Conservation (phyloP, 805 yeast species). For the Metschnikowia sp. region DNA sequence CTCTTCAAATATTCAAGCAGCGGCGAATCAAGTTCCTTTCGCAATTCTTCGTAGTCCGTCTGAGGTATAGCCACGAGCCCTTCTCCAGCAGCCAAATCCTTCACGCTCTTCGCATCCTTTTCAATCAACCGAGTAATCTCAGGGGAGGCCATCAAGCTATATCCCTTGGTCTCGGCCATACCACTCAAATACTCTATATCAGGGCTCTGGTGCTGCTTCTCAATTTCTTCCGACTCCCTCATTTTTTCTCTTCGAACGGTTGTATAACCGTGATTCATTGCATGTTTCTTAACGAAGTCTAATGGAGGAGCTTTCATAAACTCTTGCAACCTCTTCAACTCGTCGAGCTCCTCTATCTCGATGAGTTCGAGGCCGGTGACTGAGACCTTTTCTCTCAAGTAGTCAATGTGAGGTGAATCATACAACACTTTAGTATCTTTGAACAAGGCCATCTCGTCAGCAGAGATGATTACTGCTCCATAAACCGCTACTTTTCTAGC, state of each 20-base stretch:
- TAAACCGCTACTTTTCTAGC: background rate
- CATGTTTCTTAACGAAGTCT: slow-evolving; percentile 22
- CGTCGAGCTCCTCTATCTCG: slow-evolving; percentile 3
- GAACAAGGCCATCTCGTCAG: slow-evolving; percentile 1
- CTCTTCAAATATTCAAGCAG: slow-evolving; percentile 13
- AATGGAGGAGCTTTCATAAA: slow-evolving; percentile 12
- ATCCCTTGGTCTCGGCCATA: slow-evolving; percentile 3
- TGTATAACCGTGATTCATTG: slow-evolving; percentile 23
- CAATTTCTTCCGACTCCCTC: slow-evolving; percentile 1
- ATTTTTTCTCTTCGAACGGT: slow-evolving; percentile 14
- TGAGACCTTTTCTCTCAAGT: slow-evolving; percentile 9
- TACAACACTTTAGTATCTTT: background rate
- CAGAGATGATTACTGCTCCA: slow-evolving; percentile 2
- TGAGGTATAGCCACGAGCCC: slow-evolving; percentile 4
- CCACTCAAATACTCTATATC: slow-evolving; percentile 3
- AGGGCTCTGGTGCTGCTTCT: slow-evolving; percentile 5
- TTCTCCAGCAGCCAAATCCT: slow-evolving; percentile 10
- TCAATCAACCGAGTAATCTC: slow-evolving; percentile 1
- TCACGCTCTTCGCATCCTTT: slow-evolving; percentile 2
- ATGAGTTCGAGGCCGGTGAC: slow-evolving; percentile 3
- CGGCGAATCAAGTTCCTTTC: slow-evolving; percentile 8
- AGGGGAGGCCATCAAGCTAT: background rate
- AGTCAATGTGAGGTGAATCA: slow-evolving; percentile 9
- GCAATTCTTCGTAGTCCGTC: slow-evolving; percentile 7
- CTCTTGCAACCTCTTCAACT: slow-evolving; percentile 1